Evolutionary conservation across 1,284 basidiomycete genomes (phyloP).

Genomic region (Pyrrhoderma noxium): DNA sequence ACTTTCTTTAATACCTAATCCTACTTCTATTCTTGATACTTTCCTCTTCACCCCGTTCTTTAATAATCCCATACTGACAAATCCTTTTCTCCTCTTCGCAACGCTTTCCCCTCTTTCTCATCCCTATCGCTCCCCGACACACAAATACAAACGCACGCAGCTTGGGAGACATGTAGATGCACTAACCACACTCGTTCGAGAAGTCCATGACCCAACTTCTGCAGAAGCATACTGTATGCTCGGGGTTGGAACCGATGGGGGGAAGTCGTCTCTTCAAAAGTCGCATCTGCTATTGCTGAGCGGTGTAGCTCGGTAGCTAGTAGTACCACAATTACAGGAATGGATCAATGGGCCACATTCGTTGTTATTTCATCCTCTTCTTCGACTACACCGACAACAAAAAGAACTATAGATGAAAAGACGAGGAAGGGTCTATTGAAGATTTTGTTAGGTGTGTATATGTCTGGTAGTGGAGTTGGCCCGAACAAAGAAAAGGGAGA

Average conservation of each 20-base stretch:
- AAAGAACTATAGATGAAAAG: slow-evolving; percentile 44
- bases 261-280: slow-evolving; percentile 57
- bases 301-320: slow-evolving; percentile 33
- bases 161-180: slow-evolving; percentile 59
- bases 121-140: no score
- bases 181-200: slow-evolving; percentile 60
- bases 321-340: slow-evolving; percentile 20
- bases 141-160: slow-evolving; percentile 29
- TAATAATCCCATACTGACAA: no score
- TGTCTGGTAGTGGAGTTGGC: slow-evolving; percentile 35
- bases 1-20: no score
- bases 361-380: slow-evolving; percentile 29
- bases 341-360: slow-evolving; percentile 51
- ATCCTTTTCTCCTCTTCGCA: no score
- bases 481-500: background rate
- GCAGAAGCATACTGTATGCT: slow-evolving; percentile 80
- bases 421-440: slow-evolving; percentile 55
- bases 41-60: no score
- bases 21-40: no score
- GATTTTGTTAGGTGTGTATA: slow-evolving; percentile 73
- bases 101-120: no score
- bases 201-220: slow-evolving; percentile 64
- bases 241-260: slow-evolving; percentile 62
- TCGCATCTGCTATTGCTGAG: slow-evolving; percentile 47
- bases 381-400: slow-evolving; percentile 19